A percentile compares a stretch with the other conserved stretches of the same genome.
Evolutionary conservation across 73 alveolate species (phyloP).

Genomic region (Blepharisma japonicum): DNA sequence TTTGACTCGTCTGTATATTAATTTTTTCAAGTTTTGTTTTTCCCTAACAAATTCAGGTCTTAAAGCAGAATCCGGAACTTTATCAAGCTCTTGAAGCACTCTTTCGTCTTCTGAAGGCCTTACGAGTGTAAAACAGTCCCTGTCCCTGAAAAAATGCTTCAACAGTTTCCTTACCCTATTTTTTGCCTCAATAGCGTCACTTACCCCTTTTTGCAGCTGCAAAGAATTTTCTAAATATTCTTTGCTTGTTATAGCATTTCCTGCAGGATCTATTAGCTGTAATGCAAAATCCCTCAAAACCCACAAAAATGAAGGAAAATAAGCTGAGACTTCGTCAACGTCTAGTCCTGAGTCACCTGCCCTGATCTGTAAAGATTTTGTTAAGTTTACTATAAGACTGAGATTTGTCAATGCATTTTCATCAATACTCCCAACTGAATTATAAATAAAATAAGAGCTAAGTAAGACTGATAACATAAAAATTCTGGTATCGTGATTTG

Average conservation of each 20-base stretch:
- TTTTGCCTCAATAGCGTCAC: slow-evolving; percentile 70
- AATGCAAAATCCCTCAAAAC: slow-evolving; percentile 97
- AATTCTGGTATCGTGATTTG: slow-evolving; percentile 86
- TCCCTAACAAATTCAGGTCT: slow-evolving; percentile 87
- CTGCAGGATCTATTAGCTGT: slow-evolving; percentile 77
- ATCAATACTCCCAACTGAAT: slow-evolving; percentile 94
- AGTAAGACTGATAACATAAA: slow-evolving; percentile 85
- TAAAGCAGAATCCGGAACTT: slow-evolving; percentile 68
- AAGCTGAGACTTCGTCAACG: slow-evolving; percentile 47
- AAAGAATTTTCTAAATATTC: slow-evolving; percentile 95
- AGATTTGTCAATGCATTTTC: slow-evolving; percentile 71
- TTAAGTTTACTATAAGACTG: slow-evolving; percentile 63
- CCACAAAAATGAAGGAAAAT: slow-evolving; percentile 97
- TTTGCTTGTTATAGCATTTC: slow-evolving; percentile 81
- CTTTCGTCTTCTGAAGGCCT: slow-evolving; percentile 96
- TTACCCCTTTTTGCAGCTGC: slow-evolving; percentile 44
- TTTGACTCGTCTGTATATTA: slow-evolving; percentile 81
- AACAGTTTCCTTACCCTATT: slow-evolving; percentile 55
- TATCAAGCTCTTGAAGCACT: slow-evolving; percentile 65
- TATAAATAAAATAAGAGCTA: slow-evolving; percentile 82
- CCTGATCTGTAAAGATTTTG: slow-evolving; percentile 64
- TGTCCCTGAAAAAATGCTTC: slow-evolving; percentile 76
- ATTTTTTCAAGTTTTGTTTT: slow-evolving; percentile 68
- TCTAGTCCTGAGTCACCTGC: slow-evolving; percentile 30
- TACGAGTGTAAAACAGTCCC: slow-evolving; percentile 93